Percentiles rank a stretch among this genome's conserved stretches.
These are phyloP conservation scores for Corchorus capsularis DNA, from an alignment of 345 rosid genomes.

Conservation along the genomic window DNA sequence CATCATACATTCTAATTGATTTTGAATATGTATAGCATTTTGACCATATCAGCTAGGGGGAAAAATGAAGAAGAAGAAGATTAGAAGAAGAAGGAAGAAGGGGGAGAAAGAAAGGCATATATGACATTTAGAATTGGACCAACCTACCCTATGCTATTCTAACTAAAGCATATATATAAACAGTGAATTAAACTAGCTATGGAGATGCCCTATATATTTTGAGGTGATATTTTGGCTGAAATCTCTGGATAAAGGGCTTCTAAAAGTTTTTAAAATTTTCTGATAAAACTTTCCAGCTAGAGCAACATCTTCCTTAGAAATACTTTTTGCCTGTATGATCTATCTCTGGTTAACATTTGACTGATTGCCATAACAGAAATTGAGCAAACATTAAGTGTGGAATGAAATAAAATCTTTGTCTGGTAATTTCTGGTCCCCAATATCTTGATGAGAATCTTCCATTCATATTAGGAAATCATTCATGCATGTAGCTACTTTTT, in stretches of 20 bases:
- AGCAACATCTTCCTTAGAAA: background rate
- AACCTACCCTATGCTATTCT: slow-evolving; percentile 1
- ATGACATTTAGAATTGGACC: background rate
- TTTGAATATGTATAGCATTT: background rate
- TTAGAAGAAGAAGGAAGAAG: too few relatives aligned
- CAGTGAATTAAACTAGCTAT: background rate
- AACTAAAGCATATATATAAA: background rate
- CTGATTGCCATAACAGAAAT: slow-evolving; percentile 3
- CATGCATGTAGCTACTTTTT: background rate
- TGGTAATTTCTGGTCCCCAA: background rate
- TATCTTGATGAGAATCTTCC: background rate
- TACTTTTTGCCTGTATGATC: background rate
- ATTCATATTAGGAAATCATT: background rate
- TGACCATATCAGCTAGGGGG: background rate
- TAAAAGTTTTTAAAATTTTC: background rate
- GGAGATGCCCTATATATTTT: background rate
- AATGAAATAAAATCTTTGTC: background rate
- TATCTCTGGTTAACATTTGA: background rate
- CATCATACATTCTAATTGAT: background rate
- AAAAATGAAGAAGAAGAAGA: too few relatives aligned
- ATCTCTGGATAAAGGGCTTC: slow-evolving; percentile 1
- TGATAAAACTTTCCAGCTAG: background rate
- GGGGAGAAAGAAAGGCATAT: background rate
- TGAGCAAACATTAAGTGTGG: slow-evolving; percentile 11
- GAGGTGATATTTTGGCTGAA: background rate